Evolutionary conservation across 2,329 filamentous ascomycete species (phyloP).

Genomic region (Botrytis elliptica): DNA sequence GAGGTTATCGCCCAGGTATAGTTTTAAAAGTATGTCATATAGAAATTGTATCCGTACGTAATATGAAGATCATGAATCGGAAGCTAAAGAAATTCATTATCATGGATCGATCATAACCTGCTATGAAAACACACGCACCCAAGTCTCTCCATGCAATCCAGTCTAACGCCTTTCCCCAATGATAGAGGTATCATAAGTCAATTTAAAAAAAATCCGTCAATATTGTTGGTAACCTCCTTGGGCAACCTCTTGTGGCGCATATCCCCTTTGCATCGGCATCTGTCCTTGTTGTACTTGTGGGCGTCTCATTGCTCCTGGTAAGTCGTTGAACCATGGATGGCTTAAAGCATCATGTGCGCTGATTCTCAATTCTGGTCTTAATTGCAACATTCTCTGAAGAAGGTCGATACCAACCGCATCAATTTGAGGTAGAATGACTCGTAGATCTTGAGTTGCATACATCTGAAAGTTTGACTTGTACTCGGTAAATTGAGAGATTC

Average conservation of each 20-base stretch:
- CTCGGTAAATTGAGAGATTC: slow-evolving; percentile 92
- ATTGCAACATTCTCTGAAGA: slow-evolving; percentile 84
- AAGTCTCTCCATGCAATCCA: slow-evolving; percentile 16
- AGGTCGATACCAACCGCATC: slow-evolving; percentile 85
- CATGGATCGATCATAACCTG: slow-evolving; percentile 18
- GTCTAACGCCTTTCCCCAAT: slow-evolving; percentile 13
- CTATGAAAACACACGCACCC: slow-evolving; percentile 9
- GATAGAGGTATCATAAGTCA: slow-evolving; percentile 20
- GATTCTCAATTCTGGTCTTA: slow-evolving; percentile 87
- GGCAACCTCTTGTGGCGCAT: slow-evolving; percentile 10
- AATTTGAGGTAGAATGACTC: slow-evolving; percentile 84
- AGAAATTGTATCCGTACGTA: neutral
- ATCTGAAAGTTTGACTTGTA: slow-evolving; percentile 96
- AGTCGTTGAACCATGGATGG: slow-evolving; percentile 88
- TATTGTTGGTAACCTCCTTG: slow-evolving; percentile 20
- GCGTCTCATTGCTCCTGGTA: slow-evolving; percentile 41
- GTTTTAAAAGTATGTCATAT: neutral
- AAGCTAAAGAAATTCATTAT: slow-evolving; percentile 21
- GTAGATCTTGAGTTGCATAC: slow-evolving; percentile 87
- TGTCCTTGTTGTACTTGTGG: slow-evolving; percentile 31
- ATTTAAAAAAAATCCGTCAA: slow-evolving; percentile 17
- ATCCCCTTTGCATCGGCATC: slow-evolving; percentile 18
- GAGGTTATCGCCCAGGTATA: neutral
- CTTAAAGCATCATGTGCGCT: slow-evolving; percentile 82
- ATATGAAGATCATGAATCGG: neutral